Conservation (phyloP, 2,329 filamentous ascomycete species). For the Penicillium sp. region DNA sequence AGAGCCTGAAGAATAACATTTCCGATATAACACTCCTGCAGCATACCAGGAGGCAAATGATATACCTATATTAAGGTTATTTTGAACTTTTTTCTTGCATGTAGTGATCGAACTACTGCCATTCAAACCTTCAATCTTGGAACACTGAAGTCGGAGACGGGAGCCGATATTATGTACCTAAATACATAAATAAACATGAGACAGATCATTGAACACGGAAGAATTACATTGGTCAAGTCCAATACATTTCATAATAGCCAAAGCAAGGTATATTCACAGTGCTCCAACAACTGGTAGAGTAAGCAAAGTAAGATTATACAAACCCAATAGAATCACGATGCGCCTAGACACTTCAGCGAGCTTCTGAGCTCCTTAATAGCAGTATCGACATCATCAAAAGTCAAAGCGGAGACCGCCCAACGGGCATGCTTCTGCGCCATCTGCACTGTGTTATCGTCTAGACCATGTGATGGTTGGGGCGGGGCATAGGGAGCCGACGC, state of each 20-base stretch:
- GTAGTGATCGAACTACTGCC: too few species aligned
- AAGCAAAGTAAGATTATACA: neutral
- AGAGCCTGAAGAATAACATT: too few species aligned
- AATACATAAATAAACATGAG: neutral
- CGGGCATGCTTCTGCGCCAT: slow-evolving; percentile 92
- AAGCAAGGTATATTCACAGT: neutral
- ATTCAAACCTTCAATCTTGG: too few species aligned
- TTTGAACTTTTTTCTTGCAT: too few species aligned
- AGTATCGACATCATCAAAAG: slow-evolving; percentile 92
- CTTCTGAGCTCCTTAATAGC: slow-evolving; percentile 79
- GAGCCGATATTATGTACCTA: too few species aligned
- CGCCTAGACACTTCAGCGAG: slow-evolving; percentile 70
- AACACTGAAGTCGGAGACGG: too few species aligned
- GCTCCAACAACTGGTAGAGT: neutral
- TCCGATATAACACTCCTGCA: too few species aligned
- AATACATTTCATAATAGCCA: neutral
- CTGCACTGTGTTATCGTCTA: slow-evolving; percentile 70
- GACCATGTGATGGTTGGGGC: slow-evolving; percentile 29
- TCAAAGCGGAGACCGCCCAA: slow-evolving; percentile 93
- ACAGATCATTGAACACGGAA: neutral
- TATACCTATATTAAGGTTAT: too few species aligned
- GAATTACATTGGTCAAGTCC: neutral
- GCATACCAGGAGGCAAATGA: too few species aligned
- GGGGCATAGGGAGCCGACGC: slow-evolving; percentile 19
- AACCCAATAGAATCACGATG: slow-evolving; percentile 25